Percentiles rank a stretch among this genome's conserved stretches.
phyloP scores from a whole-genome alignment of 331 rosid species.

The Rhamnella rubrinervis region DNA sequence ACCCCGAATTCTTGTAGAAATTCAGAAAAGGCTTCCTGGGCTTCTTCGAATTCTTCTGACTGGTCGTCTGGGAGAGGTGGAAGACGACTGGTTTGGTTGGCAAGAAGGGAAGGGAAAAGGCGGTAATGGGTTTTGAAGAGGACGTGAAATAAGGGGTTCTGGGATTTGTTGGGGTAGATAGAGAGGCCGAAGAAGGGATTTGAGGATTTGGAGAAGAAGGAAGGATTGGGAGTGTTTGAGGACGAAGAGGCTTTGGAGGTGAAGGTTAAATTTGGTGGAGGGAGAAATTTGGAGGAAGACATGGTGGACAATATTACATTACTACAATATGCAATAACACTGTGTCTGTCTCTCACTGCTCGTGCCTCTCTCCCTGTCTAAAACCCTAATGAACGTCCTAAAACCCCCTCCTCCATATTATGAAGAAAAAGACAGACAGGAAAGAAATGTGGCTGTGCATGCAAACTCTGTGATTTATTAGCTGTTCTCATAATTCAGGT shows the following conservation, averaged over 20 bases:
- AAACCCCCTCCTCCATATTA: too few species aligned
- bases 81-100: slow-evolving; percentile 4
- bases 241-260: slow-evolving; percentile 9
- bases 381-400: neutral
- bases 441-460: too few species aligned
- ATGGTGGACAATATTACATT: slow-evolving; percentile 9
- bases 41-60: slow-evolving; percentile 36
- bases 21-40: slow-evolving; percentile 50
- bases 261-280: slow-evolving; percentile 25
- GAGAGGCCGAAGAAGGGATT: neutral
- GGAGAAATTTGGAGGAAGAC: slow-evolving; percentile 33
- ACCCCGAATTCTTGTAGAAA: slow-evolving; percentile 52
- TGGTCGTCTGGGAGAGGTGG: slow-evolving; percentile 21
- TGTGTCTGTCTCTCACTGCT: neutral
- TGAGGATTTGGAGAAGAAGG: slow-evolving; percentile 4
- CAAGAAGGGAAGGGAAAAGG: slow-evolving; percentile 19
- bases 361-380: neutral
- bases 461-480: too few species aligned
- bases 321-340: neutral
- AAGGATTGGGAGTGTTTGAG: neutral
- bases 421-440: too few species aligned
- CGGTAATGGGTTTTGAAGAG: slow-evolving; percentile 11
- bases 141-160: slow-evolving; percentile 2
- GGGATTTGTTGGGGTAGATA: slow-evolving; percentile 15
- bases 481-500: too few species aligned